Evolutionary conservation across 768 basidiomycete genomes (phyloP), one percentile per base, ranked within the genome.

Genomic region (Crassisporium funariophilum): DNA sequence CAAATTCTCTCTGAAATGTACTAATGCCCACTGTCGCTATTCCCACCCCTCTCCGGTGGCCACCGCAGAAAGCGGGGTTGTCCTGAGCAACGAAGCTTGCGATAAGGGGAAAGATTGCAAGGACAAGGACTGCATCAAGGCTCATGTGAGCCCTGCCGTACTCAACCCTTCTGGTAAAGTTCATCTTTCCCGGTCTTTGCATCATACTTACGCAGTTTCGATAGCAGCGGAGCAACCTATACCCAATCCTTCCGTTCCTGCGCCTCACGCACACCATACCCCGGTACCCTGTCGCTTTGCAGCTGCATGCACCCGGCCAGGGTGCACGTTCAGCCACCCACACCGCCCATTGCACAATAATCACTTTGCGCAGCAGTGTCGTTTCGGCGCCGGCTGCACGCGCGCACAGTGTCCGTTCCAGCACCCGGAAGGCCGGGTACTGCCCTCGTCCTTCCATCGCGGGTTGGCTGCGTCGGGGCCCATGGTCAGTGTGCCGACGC

Each of bases 11-110:
- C 75, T 86, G 17, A 95, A 94, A 55, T 99, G 97, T 68, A 88
- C 86, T 39, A 95, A 98, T 64, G 76, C 88, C 0, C 76, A 85
- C 36, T 99, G 97, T 66, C 78, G 88, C 13, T 98, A 83, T 66
- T 91, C 92, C 7, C 97, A 99, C 65, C 95, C 97, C 4, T 93
- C 90, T 7, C 97, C 97, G n/a, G 91, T 94, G 3, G 95, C 97
- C 5, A 97, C 95, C 13, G 77, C 88, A 23, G 93, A 95, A 69
- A 94, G 89, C 58, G 97, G 95, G 7, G 79, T 99, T 52, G 97
- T 98, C 1, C 75, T 99, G 46, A 95, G 90, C 57, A 93, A 90
- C 47, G 95, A 98, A 47, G 75, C 91, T 15, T 99, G 97, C 66
- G 90, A 94, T 58, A 82, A 86, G 39, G 91, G 91, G 13, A 88